phyloP scores from a whole-genome alignment of 352 stramenopile genomes.

The Globisporangium paroecandrum region DNA sequence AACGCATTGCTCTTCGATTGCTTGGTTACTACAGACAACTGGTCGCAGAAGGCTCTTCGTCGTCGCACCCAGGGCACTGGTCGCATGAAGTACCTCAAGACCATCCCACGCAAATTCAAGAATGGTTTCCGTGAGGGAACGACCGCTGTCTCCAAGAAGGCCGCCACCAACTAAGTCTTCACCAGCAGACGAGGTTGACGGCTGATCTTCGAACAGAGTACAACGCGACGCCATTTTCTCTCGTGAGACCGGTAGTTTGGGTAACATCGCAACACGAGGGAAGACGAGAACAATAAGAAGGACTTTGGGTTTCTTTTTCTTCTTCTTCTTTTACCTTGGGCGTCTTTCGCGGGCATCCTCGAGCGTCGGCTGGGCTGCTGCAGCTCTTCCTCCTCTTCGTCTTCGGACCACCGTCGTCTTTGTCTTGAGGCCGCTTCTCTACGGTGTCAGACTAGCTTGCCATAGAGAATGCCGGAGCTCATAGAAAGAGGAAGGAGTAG shows the following conservation, averaged over 20 bases:
- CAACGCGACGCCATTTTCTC: conserved; percentile 12
- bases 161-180: conserved; percentile 82
- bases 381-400: conserved; percentile 8
- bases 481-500: background rate
- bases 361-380: background rate
- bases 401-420: conserved; percentile 1
- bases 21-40: conserved; percentile 80
- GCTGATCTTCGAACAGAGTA: conserved; percentile 2
- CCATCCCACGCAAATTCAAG: conserved; percentile 98
- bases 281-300: conserved; percentile 14
- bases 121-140: conserved; percentile 98
- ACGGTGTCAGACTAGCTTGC: background rate
- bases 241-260: conserved; percentile 25
- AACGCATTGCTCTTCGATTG: conserved; percentile 1
- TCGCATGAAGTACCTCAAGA: conserved; percentile 99
- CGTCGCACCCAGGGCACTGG: conserved; percentile 95
- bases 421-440: background rate
- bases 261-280: conserved; percentile 22
- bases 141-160: conserved; percentile 85
- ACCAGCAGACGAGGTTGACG: background rate
- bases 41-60: conserved; percentile 97
- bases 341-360: conserved; percentile 8
- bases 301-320: conserved; percentile 14
- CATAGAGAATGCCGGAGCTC: background rate
- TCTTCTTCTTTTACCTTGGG: conserved; percentile 24